Percentiles rank a stretch among this genome's conserved stretches.
These are phyloP conservation scores for Immersiporthe knoxdaviesiana DNA, from an alignment of 2,329 filamentous ascomycete species.

Conservation along the genomic window DNA sequence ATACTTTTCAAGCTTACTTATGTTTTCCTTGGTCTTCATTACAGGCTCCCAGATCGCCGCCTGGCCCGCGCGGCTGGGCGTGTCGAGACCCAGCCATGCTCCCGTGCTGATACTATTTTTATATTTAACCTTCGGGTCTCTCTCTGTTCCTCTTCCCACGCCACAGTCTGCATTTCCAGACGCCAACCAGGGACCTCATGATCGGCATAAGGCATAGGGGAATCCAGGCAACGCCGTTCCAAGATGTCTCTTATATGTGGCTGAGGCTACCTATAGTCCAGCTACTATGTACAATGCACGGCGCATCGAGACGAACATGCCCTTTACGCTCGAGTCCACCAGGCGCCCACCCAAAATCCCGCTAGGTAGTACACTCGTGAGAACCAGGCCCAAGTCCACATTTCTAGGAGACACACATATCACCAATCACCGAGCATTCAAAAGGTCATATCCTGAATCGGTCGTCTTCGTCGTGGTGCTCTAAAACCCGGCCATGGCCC, in stretches of 20 bases:
- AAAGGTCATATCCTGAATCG: not conserved
- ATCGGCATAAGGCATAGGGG: not conserved
- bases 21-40: not conserved
- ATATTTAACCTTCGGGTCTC: slow-evolving; percentile 19
- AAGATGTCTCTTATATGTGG: not conserved
- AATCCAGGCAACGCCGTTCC: not conserved
- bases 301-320: not conserved
- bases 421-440: not conserved
- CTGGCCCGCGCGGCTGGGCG: not conserved
- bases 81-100: not conserved
- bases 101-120: slow-evolving; percentile 17
- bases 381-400: too few species aligned
- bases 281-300: not conserved
- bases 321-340: not conserved
- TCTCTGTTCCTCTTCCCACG: not conserved
- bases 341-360: not conserved
- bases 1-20: not conserved
- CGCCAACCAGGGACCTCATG: not conserved
- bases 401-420: too few species aligned
- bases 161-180: not conserved
- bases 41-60: not conserved
- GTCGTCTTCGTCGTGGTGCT: not conserved
- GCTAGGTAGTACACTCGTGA: too few species aligned
- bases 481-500: not conserved
- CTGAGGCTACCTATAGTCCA: not conserved